Base-by-base conservation (phyloP, 768 basidiomycete genomes). In the Termitomyces sp. region DNA sequence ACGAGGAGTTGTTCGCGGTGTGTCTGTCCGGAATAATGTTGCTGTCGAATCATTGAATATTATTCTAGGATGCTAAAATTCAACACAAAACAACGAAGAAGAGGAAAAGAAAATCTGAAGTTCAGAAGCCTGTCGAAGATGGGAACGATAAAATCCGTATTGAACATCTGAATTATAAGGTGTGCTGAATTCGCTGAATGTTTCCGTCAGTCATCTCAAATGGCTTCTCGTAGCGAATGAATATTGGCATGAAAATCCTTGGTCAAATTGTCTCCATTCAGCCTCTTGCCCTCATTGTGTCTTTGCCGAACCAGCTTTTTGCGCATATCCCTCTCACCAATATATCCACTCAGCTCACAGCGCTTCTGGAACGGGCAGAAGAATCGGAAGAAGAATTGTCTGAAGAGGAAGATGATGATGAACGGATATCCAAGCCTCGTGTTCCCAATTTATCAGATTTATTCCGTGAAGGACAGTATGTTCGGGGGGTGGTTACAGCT, bases 291-390 rank as follows among this genome's bases (percentile, higher is more conserved):
- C 82, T 99, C 61, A 83, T 98, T 60, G 79, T 98, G 33, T 98
- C 96, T 18, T 81, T 99, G n/a, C 96, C 97, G 18, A 92, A 96
- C 68, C 96, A 98, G 75, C 86, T 99, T 42, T 84, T 92, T 66
- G 97, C 85, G 9, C 94, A 99, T 74, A 82, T 98, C 38, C 96
- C 96, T 24, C 93, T 99, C 65, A 98, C 96, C 44, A 89, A 95
- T 73, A 83, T 98, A 60, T 92, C 94, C 15, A 75, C 84, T 36
- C 88, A 91, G 68, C 81, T 94, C 61, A 98, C 94, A 8, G 66
- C 74, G 33, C 77, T 83, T 20, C 80, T 98, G 33, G 90, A 92
- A 69, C 79, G 81, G 36, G 80, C 83, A 64, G 86, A 85, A 38
- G 81, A 83, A 50, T 78, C 78, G 32, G 81, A 77, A 3, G 80